phyloP scores from a whole-genome alignment of 257 asterid species.

The Nicotiana obtusifolia region DNA sequence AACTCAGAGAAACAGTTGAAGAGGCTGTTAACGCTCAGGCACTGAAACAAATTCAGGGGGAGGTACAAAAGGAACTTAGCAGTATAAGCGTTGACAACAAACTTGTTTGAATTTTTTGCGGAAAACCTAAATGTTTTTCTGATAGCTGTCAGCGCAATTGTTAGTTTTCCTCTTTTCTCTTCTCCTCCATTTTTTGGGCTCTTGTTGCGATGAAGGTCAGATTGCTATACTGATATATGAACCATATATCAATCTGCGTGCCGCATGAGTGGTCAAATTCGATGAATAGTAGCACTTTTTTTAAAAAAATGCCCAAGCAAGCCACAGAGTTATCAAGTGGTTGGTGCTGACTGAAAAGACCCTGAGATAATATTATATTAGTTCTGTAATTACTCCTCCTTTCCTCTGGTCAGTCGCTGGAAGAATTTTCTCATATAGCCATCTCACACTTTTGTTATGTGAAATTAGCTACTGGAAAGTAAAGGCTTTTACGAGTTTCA shows the following conservation, averaged over 20 bases:
- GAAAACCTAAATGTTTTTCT: not conserved
- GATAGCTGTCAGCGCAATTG: not conserved
- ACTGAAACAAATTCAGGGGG: slow-evolving; percentile 56
- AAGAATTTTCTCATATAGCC: not conserved
- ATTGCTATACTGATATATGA: too few species aligned
- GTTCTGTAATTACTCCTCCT: not conserved
- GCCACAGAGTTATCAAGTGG: not conserved
- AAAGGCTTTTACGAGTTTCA: not conserved
- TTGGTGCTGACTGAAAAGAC: not conserved
- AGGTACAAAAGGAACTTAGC: slow-evolving; percentile 30
- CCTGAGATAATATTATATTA: not conserved
- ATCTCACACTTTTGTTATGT: not conserved
- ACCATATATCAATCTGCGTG: too few species aligned
- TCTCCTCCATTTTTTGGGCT: not conserved
- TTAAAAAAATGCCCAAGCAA: not conserved
- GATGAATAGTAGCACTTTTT: too few species aligned
- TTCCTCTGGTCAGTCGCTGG: too few species aligned
- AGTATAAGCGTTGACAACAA: not conserved
- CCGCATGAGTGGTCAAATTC: too few species aligned
- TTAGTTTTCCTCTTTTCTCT: not conserved
- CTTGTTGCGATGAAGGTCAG: too few species aligned
- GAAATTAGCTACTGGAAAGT: not conserved
- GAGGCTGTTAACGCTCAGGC: slow-evolving; percentile 57
- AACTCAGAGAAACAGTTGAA: slow-evolving; percentile 84
- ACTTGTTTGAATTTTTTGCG: too few species aligned